A percentile compares a stretch with the other conserved stretches of the same genome.
These are phyloP conservation scores for Suillus alpinus DNA, from an alignment of 768 basidiomycete genomes.

Conservation along the genomic window DNA sequence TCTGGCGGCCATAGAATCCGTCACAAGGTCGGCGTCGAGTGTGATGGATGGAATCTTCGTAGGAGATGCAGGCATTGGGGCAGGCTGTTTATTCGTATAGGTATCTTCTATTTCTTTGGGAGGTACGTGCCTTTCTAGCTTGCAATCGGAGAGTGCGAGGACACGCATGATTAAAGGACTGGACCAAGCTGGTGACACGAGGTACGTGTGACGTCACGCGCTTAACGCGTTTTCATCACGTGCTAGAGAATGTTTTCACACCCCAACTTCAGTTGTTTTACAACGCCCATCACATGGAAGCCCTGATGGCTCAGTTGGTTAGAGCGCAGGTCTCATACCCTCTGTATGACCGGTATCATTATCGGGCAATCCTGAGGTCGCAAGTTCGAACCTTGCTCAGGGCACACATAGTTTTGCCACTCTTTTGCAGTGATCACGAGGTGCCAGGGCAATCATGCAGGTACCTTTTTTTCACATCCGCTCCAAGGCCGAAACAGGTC, in stretches of 20 bases:
- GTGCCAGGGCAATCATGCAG: not conserved
- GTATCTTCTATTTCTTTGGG: too few relatives aligned
- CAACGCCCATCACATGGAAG: not conserved
- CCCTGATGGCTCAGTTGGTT: constrained; percentile 50
- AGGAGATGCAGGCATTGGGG: not conserved
- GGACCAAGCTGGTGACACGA: not conserved
- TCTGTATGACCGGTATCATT: constrained; percentile 27
- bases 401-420: constrained; percentile 25
- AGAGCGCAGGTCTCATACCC: constrained; percentile 54
- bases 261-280: not conserved
- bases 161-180: not conserved
- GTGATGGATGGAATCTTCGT: constrained; percentile 36
- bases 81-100: not conserved
- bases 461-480: not conserved
- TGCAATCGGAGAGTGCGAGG: not conserved
- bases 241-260: not conserved
- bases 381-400: constrained; percentile 60
- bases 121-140: not conserved
- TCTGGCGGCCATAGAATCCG: constrained; percentile 58
- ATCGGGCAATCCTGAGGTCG: constrained; percentile 52
- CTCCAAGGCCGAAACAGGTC: not conserved
- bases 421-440: not conserved
- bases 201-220: not conserved
- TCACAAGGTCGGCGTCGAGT: constrained; percentile 52
- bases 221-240: not conserved